Evolutionary conservation across 1,139 yeast species (phyloP).

Genomic region (Sugiyamaella xylanicola): DNA sequence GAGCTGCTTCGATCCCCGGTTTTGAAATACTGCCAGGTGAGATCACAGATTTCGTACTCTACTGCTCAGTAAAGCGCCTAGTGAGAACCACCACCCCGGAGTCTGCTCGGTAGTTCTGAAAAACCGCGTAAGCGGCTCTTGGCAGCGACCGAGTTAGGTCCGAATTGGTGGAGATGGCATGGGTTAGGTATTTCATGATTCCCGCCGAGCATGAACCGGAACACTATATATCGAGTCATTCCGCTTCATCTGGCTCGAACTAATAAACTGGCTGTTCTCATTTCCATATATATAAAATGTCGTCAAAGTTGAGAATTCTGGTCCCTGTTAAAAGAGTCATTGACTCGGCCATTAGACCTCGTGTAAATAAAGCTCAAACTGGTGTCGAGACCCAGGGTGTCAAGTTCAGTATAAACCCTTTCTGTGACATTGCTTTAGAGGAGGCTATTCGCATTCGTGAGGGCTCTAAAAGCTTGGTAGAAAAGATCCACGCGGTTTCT

Average conservation of each 20-base stretch:
- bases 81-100: no score
- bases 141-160: background rate
- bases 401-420: slow-evolving; percentile 92
- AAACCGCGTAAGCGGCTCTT: no score
- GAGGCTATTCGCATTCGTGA: slow-evolving; percentile 84
- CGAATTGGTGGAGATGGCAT: background rate
- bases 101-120: no score
- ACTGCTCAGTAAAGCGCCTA: no score
- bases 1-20: no score
- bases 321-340: slow-evolving; percentile 96
- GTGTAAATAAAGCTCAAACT: slow-evolving; percentile 82
- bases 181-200: background rate
- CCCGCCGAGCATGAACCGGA: background rate
- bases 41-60: no score
- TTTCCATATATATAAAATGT: slow-evolving; percentile 11
- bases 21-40: no score
- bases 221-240: background rate
- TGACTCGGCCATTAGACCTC: slow-evolving; percentile 90
- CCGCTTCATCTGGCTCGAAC: background rate
- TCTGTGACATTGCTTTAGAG: slow-evolving; percentile 94
- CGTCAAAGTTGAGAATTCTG: slow-evolving; percentile 62
- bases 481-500: slow-evolving; percentile 85
- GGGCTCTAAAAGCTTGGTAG: slow-evolving; percentile 63
- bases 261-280: no score
- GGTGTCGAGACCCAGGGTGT: slow-evolving; percentile 91